Evolutionary conservation across 352 stramenopile genomes (phyloP), one percentile per base, ranked within the genome.

Genomic region (Phytophthora multivora): DNA sequence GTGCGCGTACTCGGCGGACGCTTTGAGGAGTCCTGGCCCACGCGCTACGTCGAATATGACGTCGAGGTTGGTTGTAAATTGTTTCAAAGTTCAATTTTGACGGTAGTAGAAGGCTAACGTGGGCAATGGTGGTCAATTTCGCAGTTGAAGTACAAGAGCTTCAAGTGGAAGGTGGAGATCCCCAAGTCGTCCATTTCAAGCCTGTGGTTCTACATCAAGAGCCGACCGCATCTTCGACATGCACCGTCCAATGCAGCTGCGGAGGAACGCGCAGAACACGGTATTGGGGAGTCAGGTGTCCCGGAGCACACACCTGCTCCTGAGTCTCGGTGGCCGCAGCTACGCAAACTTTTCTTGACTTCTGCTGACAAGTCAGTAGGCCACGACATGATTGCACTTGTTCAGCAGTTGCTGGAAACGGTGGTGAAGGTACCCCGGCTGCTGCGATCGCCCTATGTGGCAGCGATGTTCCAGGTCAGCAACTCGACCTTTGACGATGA

Each of bases 201-300:
- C 16, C 69, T 95, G 15, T 95, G 86, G 86, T 91, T 95, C 55
- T 89, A 89, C 60, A 90, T 95, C 60, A 95, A 95, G 58, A 90
- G 80, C 41, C 83, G 84, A 12, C 83, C 83, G 36, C 77, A 91
- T 58, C 51, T 90, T 36, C 73, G 75, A 16, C 69, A 83, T 33
- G 69, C 71, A 19, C 67, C 71, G 26, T 67, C 66, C 1, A 35
- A 62, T 1, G 31, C 41, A 19, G 56, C 42, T 39, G 45, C 46
- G 2, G 58, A 66, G 10, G 55, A 64, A 16, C 58, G 41, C 16
- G 7, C 63, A 43, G 61, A 81, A 60, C 62, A 71, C 52, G 69
- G 69, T 13, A 42, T 23, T 53, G 69, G 64, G 0, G 54, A 40
- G 4, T 49, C 69, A 0, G 69, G 64, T 15, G 65, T 77, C 11